Evolutionary conservation across 1,284 basidiomycete species (phyloP), one percentile per base, ranked within the genome.

Genomic region (Laetiporus sulphureus): DNA sequence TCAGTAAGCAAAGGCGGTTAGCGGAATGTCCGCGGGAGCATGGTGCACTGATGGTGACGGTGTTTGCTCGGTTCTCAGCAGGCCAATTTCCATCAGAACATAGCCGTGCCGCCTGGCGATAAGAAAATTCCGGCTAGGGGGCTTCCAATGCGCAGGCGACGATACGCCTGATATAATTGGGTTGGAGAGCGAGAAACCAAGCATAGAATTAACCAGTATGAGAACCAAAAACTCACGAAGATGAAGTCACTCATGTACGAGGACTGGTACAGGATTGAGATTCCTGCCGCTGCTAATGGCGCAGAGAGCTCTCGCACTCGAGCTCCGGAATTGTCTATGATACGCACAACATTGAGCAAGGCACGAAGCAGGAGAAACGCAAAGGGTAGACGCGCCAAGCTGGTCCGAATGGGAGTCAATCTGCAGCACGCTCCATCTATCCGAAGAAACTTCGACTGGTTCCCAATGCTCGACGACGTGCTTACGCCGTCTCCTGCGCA

Each of bases 191-290:
- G 25, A 13, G 13, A 27, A 27, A 13, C 7, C 8, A 13, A 27
- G 25, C 8, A 13, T 27, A 27, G 11, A 36, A 13, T 29, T 36
- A 29, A 23, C 33, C 20, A 20, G 15, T 21, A 16, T n/a, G 36
- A 2, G 10, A 41, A 41, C 20, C 25, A 15, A 24, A 4, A 32
- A 64, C 77, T 48, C 56, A 84, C 88, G 49, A 91, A 76, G 38
- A 91, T 80, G 60, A 87, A 91, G 62, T 91, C 87, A 54, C 84
- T 83, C 72, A 82, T 81, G 59, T 91, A 88, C 8, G 83, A 86
- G 4, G 86, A 89, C 59, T 89, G 88, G 58, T 90, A 91, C 4
- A 91, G 66, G 42, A 91, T 91, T 21, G 84, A 84, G 32, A 91
- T 88, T 7, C 85, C 86, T 25, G 83, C 86, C 19, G 74, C 75